Base-by-base conservation (phyloP, 371 early-diverging fungal genomes). In the Mortierella sp. region DNA sequence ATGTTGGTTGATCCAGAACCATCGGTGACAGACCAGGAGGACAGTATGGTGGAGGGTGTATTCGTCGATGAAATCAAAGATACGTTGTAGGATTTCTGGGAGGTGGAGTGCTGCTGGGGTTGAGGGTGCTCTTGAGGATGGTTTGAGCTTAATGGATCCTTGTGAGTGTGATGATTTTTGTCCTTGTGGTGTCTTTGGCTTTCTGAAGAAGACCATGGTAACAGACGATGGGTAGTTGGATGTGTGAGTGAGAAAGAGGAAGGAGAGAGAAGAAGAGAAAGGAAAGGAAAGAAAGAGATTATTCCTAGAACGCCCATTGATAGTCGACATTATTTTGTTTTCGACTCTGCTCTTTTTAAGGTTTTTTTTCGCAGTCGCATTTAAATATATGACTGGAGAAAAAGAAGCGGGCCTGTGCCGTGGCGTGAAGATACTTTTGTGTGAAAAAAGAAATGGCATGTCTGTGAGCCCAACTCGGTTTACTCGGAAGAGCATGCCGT, bases 11-110 rank as follows among this genome's bases (percentile, higher is more conserved):
- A 10, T 21, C 42, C 42, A 68, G 68, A 68, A 68, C 68, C 68
- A 68, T 42, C 38, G 42, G 68, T 68, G 68, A 11, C 68, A 68
- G 21, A 68, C 68, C 9, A 68, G 68, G 44, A 68, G 34, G 68
- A 68, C 68, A 42, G 68, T 68, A 24, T 68, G 42, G 42, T 68
- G 38, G 42, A 68, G 68, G 10, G 68, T 68, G n/a, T 68, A 68
- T 10, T 68, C 68, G 68, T 68, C 68, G 21, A 68, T 21, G 38
- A 68, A 68, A 21, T 68, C 68, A 9, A 42, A 68, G 24, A 38
- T 42, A 0, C 68, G 68, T 7, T 42, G 10, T 9, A 42, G 24
- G 24, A 68, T 42, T 11, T 68, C 68, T 21, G 68, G 68, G 38
- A 68, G 9, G 6, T 38, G 38, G 10, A 68, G 42, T 6, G 68